These are phyloP conservation scores for Talaromyces sp. DNA, from an alignment of 2,329 filamentous ascomycete genomes.

Conservation along the genomic window DNA sequence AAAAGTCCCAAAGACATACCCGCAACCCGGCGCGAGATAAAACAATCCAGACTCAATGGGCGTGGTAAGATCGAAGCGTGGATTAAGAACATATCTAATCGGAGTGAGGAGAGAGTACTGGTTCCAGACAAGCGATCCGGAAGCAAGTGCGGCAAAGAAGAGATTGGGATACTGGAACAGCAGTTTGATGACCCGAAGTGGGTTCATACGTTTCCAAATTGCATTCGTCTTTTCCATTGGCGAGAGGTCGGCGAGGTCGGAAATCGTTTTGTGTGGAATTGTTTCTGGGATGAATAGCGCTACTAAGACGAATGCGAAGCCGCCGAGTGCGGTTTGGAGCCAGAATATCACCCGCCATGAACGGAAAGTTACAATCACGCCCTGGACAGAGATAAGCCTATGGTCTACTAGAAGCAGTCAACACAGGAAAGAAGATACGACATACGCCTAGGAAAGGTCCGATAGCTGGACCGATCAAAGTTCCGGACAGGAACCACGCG, in stretches of 20 bases:
- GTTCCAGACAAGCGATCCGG: conserved; percentile 65
- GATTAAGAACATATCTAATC: conserved; percentile 69
- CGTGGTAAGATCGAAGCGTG: conserved; percentile 62
- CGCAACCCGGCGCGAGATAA: conserved; percentile 67
- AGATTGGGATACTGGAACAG: conserved; percentile 67
- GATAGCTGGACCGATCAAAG: conserved; percentile 65
- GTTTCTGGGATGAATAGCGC: conserved; percentile 68
- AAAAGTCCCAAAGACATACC: conserved; percentile 65
- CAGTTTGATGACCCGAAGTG: conserved; percentile 54
- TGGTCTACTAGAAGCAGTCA: not conserved
- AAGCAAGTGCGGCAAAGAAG: conserved; percentile 56
- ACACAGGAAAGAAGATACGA: conserved; percentile 28
- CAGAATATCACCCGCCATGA: conserved; percentile 73
- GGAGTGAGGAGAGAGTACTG: conserved; percentile 66
- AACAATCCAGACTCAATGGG: conserved; percentile 66
- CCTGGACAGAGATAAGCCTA: conserved; percentile 52
- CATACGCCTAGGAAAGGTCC: conserved; percentile 45
- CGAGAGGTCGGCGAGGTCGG: conserved; percentile 56
- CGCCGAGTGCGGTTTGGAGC: conserved; percentile 66
- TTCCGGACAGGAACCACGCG: conserved; percentile 67
- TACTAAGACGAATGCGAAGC: conserved; percentile 53
- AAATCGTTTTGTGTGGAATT: conserved; percentile 58
- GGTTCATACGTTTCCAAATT: conserved; percentile 62
- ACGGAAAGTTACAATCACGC: conserved; percentile 69
- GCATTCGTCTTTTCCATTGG: conserved; percentile 47